Evolutionary conservation across 441 rosid genomes (phyloP).

Genomic region (Eruca vesicaria): DNA sequence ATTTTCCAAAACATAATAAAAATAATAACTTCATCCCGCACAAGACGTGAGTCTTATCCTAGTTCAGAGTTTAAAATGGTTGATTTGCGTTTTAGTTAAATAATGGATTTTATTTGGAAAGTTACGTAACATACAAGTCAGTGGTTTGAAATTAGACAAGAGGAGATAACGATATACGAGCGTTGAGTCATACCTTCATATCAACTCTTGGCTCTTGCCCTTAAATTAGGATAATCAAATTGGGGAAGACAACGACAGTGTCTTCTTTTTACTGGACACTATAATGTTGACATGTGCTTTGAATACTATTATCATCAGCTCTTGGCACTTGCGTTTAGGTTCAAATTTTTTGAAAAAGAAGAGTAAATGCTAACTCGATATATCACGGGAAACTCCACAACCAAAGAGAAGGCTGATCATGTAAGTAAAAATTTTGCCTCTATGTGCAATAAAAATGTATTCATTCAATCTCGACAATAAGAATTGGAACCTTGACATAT

Average conservation of each 20-base stretch:
- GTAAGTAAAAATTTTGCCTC: neutral
- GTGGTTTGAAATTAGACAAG: neutral
- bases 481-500: neutral
- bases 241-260: neutral
- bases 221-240: neutral
- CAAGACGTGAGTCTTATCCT: no score
- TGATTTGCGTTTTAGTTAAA: neutral
- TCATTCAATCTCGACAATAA: slow-evolving; percentile 1
- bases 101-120: neutral
- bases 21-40: no score
- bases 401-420: neutral
- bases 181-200: neutral
- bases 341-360: neutral
- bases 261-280: neutral
- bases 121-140: neutral
- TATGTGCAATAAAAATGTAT: neutral
- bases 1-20: no score
- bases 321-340: neutral
- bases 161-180: neutral
- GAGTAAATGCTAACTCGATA: neutral
- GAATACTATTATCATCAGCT: neutral
- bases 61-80: neutral
- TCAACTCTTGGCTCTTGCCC: neutral
- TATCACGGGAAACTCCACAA: neutral
- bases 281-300: neutral